Conservation (phyloP, 352 stramenopile species). For the Globisporangium abappressorium region DNA sequence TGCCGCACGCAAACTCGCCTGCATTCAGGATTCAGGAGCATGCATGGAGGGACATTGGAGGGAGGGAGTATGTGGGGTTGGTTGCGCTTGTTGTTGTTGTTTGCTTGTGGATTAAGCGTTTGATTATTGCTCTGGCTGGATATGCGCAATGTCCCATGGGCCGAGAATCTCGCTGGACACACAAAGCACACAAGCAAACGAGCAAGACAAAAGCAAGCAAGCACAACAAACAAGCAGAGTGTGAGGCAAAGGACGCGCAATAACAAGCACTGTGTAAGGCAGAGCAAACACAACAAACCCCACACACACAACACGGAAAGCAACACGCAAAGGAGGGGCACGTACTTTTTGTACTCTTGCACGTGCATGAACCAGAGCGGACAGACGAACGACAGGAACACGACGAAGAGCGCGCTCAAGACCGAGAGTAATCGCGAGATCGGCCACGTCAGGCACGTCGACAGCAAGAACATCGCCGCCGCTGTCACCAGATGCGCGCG, state of each 20-base stretch:
- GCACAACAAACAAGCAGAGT: not conserved
- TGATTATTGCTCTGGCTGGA: constrained; percentile 55
- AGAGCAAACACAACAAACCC: not conserved
- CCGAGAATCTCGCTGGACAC: constrained; percentile 78
- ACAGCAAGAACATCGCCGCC: constrained; percentile 65
- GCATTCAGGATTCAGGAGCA: not conserved
- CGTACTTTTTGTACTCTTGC: constrained; percentile 90
- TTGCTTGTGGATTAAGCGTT: not conserved
- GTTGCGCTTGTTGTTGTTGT: constrained; percentile 2
- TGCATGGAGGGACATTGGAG: not conserved
- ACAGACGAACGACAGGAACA: constrained; percentile 84
- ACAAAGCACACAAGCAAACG: not conserved
- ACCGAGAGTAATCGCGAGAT: constrained; percentile 63
- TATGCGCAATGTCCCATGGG: constrained; percentile 90
- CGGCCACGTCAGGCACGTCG: constrained; percentile 72
- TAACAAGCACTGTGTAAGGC: not conserved
- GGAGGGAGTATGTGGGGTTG: not conserved
- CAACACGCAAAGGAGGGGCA: constrained; percentile 5
- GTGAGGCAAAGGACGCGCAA: not conserved
- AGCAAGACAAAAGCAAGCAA: not conserved
- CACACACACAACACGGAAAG: not conserved
- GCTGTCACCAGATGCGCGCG: constrained; percentile 62
- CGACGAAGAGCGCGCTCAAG: constrained; percentile 56
- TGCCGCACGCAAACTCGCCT: not conserved
- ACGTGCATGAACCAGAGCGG: constrained; percentile 90